Evolutionary conservation across 169 alveolate species (phyloP).

Genomic region (Cryptosporidium parvum): DNA sequence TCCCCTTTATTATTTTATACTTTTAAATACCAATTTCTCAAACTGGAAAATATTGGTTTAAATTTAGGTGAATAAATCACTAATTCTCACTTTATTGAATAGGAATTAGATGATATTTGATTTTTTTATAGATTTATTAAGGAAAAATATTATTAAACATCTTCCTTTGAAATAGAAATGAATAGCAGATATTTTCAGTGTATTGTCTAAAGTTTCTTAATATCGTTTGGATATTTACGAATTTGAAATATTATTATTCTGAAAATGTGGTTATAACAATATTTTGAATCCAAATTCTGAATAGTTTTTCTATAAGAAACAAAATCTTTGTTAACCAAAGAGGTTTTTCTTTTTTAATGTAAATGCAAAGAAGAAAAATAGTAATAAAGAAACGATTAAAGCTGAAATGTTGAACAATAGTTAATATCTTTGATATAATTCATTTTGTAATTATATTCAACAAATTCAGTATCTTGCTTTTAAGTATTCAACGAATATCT

Average conservation of each 20-base stretch:
- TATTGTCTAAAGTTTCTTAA: neutral
- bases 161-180: neutral
- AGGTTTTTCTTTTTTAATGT: too few relatives aligned
- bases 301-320: neutral
- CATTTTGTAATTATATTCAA: neutral
- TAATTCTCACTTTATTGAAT: too few relatives aligned
- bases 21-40: too few relatives aligned
- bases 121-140: too few relatives aligned
- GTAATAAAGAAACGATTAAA: neutral
- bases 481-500: too few relatives aligned
- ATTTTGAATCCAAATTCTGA: neutral
- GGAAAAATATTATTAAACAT: neutral
- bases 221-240: too few relatives aligned
- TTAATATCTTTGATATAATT: neutral
- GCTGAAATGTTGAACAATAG: neutral
- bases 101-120: neutral
- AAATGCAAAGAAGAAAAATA: too few relatives aligned
- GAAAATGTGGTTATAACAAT: neutral
- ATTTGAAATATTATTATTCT: too few relatives aligned
- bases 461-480: neutral
- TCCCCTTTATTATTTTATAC: too few relatives aligned
- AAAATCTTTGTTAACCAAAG: too few relatives aligned
- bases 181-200: neutral
- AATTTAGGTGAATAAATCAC: neutral
- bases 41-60: too few relatives aligned